phyloP scores from a whole-genome alignment of 2,329 filamentous ascomycete genomes.

The Paecilomyces sp. region DNA sequence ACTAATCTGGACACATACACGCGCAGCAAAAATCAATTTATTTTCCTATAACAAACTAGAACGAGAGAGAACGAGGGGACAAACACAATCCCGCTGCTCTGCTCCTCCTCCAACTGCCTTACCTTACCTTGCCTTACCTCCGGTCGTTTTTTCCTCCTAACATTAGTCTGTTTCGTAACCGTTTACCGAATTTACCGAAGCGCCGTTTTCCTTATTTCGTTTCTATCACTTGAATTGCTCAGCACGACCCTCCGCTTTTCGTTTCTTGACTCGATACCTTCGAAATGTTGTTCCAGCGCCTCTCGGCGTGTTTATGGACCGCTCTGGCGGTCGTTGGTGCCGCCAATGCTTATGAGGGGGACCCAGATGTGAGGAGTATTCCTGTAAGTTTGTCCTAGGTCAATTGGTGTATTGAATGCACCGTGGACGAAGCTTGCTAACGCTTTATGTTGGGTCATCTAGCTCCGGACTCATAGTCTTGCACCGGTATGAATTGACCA shows the following conservation, averaged over 20 bases:
- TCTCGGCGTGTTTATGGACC: conserved; percentile 28
- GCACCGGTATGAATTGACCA: conserved; percentile 56
- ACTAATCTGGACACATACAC: neutral
- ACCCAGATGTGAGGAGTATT: conserved; percentile 56
- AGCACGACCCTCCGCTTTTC: neutral
- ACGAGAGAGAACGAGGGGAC: neutral
- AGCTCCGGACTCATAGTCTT: conserved; percentile 84
- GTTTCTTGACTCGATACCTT: neutral
- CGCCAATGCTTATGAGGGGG: conserved; percentile 39
- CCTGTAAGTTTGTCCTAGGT: conserved; percentile 43
- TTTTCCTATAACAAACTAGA: neutral
- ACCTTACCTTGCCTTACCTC: neutral
- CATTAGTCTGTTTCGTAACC: neutral
- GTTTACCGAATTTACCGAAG: no score
- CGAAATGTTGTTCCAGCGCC: conserved; percentile 25
- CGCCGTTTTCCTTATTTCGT: neutral
- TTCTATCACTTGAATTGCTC: neutral
- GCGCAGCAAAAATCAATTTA: neutral
- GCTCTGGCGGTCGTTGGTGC: conserved; percentile 23
- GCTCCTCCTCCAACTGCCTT: neutral
- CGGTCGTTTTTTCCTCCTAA: neutral
- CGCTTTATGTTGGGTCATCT: conserved; percentile 10
- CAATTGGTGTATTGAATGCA: conserved; percentile 3
- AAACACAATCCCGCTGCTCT: no score
- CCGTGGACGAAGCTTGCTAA: conserved; percentile 6